Percentiles rank a stretch among this genome's conserved stretches.
These are phyloP conservation scores for Theileria orientalis DNA, from an alignment of 169 alveolate species.

Conservation along the genomic window DNA sequence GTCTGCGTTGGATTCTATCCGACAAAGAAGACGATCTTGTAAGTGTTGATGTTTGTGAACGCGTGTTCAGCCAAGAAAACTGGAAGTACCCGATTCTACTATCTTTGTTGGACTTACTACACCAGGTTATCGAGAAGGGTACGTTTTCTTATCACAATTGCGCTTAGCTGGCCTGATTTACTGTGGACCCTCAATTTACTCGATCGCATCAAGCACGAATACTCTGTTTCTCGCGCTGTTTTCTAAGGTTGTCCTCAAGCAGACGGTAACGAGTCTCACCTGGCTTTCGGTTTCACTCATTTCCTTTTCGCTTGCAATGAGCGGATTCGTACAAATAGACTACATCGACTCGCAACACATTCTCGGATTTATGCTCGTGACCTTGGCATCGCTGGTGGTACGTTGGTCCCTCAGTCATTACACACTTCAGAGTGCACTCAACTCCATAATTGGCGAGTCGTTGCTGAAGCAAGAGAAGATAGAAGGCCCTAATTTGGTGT, in stretches of 20 bases:
- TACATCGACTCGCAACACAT: conserved; percentile 32
- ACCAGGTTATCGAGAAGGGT: conserved; percentile 66
- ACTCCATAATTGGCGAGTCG: conserved; percentile 51
- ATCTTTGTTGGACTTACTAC: conserved; percentile 51
- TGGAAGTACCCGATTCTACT: conserved; percentile 57
- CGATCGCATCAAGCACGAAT: conserved; percentile 63
- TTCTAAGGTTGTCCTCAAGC: conserved; percentile 33
- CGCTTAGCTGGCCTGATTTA: conserved; percentile 54
- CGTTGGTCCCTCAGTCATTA: background rate
- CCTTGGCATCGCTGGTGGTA: conserved; percentile 49
- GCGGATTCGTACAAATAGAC: conserved; percentile 41
- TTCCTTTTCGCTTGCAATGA: conserved; percentile 54
- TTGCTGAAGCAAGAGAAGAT: conserved; percentile 39
- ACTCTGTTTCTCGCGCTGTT: conserved; percentile 63
- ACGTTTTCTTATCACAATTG: background rate
- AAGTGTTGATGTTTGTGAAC: background rate
- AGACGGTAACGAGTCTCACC: conserved; percentile 22
- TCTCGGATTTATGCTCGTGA: conserved; percentile 48
- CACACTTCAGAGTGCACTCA: conserved; percentile 35
- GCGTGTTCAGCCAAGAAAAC: conserved; percentile 44
- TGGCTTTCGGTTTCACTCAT: conserved; percentile 54
- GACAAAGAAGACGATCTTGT: conserved; percentile 56
- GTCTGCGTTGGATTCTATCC: conserved; percentile 64
- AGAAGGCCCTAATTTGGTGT: conserved; percentile 66
- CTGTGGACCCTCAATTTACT: conserved; percentile 63